Conservation (phyloP, 441 rosid species). For the Pelargonium cotyledonis region DNA sequence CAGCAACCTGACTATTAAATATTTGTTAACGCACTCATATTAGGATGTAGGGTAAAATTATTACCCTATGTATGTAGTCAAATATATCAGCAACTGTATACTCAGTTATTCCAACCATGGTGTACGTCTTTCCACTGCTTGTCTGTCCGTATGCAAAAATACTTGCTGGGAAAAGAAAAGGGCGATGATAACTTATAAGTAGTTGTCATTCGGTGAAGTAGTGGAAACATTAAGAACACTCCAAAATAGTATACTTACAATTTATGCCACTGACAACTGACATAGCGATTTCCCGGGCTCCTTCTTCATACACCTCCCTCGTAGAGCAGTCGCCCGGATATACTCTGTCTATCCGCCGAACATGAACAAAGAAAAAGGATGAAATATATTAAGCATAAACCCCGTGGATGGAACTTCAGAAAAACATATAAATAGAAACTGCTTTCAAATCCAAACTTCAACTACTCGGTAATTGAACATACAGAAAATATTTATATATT, state of each 20-base stretch:
- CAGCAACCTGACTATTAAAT: neutral
- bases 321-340: constrained; percentile 55
- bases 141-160: constrained; percentile 99
- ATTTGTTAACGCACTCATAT: neutral
- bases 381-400: neutral
- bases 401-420: neutral
- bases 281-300: constrained; percentile 75
- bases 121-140: constrained; percentile 70
- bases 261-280: constrained; percentile 80
- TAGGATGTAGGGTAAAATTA: neutral
- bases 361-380: constrained; percentile 6
- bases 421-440: neutral
- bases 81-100: constrained; percentile 74
- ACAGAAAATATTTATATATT: no score
- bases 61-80: constrained; percentile 71
- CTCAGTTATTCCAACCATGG: constrained; percentile 85
- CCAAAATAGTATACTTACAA: constrained; percentile 38
- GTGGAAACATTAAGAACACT: neutral
- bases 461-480: no score
- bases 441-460: neutral
- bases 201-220: neutral
- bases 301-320: constrained; percentile 59
- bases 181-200: neutral
- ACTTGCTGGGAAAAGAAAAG: constrained; percentile 55
- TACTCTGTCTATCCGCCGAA: constrained; percentile 54